Percentiles rank a stretch among this genome's conserved stretches.
Evolutionary conservation across 2,329 filamentous ascomycete genomes (phyloP).

Genomic region (Bipolaris gigantea): DNA sequence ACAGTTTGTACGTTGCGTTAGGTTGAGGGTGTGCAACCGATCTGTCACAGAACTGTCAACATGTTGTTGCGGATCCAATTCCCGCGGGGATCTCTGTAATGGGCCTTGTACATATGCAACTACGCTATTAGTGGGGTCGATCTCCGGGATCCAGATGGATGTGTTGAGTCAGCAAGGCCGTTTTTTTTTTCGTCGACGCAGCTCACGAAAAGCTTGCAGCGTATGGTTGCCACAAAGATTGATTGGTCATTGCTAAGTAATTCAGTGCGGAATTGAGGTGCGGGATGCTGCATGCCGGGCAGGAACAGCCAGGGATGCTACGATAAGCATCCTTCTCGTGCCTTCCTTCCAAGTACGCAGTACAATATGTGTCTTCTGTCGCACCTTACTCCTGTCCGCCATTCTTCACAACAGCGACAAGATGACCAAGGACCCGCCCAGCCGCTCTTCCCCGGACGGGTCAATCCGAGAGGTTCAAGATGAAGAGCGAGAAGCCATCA

Average conservation of each 20-base stretch:
- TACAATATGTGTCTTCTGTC: slow-evolving; percentile 7
- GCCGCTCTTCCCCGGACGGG: slow-evolving; percentile 17
- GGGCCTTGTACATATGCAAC: too few species aligned
- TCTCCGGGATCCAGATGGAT: not conserved
- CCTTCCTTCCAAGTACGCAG: slow-evolving; percentile 4
- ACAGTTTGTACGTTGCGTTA: not conserved
- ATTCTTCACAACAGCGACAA: slow-evolving; percentile 1
- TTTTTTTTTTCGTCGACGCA: not conserved
- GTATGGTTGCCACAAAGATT: not conserved
- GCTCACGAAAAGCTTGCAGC: not conserved
- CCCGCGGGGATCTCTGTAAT: not conserved
- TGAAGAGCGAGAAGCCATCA: slow-evolving; percentile 8
- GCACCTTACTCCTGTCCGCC: not conserved
- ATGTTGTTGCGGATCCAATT: slow-evolving; percentile 2
- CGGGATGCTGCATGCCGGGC: slow-evolving; percentile 13
- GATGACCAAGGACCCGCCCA: slow-evolving; percentile 21
- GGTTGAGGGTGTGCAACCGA: slow-evolving; percentile 3
- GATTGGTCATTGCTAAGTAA: slow-evolving; percentile 14
- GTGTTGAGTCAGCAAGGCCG: not conserved
- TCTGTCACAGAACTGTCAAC: slow-evolving; percentile 12
- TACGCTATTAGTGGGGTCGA: not conserved
- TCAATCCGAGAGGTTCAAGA: slow-evolving; percentile 21
- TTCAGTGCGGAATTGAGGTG: slow-evolving; percentile 6
- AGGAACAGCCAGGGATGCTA: slow-evolving; percentile 7
- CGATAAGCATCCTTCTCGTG: slow-evolving; percentile 19